phyloP scores from a whole-genome alignment of 2,329 filamentous ascomycete species.

The Sclerotinia nivalis region DNA sequence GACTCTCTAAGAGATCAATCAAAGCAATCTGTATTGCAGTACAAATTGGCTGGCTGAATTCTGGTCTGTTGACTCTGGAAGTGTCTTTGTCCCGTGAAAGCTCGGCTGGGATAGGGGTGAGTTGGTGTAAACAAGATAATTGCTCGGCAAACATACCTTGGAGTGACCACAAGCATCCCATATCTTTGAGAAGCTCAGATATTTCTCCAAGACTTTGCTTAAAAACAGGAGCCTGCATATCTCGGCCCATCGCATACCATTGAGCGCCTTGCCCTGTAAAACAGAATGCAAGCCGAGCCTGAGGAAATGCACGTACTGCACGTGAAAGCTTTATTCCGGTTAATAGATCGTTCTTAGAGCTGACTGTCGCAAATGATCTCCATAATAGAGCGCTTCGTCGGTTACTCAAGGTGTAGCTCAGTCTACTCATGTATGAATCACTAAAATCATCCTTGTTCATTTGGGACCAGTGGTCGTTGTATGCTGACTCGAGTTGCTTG shows the following conservation, averaged over 20 bases:
- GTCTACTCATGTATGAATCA: neutral
- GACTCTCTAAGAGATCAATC: slow-evolving; percentile 46
- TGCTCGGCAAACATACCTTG: neutral
- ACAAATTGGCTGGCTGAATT: slow-evolving; percentile 44
- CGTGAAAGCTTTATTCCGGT: slow-evolving; percentile 17
- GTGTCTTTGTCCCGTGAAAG: neutral
- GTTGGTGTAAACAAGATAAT: neutral
- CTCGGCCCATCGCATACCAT: slow-evolving; percentile 27
- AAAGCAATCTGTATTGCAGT: slow-evolving; percentile 50
- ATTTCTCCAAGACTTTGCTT: neutral
- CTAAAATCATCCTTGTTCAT: neutral
- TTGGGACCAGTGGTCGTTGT: neutral
- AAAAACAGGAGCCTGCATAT: slow-evolving; percentile 22
- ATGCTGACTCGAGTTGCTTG: neutral
- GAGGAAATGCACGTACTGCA: neutral
- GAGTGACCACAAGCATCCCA: slow-evolving; percentile 17
- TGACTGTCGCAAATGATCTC: neutral
- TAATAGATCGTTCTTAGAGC: neutral
- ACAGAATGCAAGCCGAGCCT: neutral
- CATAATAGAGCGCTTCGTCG: neutral
- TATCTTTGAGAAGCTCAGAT: neutral
- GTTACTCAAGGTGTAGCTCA: slow-evolving; percentile 22
- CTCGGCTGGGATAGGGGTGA: neutral
- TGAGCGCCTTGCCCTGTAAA: slow-evolving; percentile 28
- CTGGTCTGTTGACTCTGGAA: slow-evolving; percentile 32